Evolutionary conservation across 208 protist species (phyloP).

Genomic region (Balamuthia mandrillaris): DNA sequence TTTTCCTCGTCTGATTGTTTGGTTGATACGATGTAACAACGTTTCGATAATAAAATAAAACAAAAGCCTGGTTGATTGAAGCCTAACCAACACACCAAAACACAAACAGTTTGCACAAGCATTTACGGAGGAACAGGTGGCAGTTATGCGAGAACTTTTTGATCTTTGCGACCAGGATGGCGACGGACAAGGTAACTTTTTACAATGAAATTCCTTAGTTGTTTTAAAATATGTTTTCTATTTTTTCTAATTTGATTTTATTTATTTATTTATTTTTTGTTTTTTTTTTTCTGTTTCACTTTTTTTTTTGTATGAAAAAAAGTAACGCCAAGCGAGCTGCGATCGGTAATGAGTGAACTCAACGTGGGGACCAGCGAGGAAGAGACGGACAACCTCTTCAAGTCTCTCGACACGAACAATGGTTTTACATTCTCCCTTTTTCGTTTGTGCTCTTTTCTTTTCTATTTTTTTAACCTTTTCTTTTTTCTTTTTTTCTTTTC

Average conservation of each 20-base stretch:
- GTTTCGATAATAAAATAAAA: no score
- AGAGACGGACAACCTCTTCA: conserved; percentile 2
- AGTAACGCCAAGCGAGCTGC: not conserved
- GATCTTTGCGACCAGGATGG: conserved; percentile 4
- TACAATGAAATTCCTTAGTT: no score
- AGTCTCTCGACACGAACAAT: not conserved
- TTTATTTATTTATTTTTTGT: not conserved
- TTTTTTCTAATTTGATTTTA: not conserved
- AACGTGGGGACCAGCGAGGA: not conserved
- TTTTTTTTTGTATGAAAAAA: not conserved
- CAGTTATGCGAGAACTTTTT: conserved; percentile 5
- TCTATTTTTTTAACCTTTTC: no score
- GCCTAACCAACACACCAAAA: no score
- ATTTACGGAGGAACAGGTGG: not conserved
- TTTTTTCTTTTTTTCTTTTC: no score
- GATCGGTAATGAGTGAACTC: conserved; percentile 11
- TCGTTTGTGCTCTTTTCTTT: no score
- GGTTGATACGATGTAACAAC: no score
- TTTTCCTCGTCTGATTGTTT: no score
- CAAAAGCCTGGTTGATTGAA: no score
- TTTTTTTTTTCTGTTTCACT: not conserved
- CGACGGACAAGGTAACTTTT: conserved; percentile 4
- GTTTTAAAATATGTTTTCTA: no score
- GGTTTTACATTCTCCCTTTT: no score
- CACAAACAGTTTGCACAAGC: not conserved